phyloP scores from a whole-genome alignment of 1,139 yeast species.

The Kodamaea derodonti region DNA sequence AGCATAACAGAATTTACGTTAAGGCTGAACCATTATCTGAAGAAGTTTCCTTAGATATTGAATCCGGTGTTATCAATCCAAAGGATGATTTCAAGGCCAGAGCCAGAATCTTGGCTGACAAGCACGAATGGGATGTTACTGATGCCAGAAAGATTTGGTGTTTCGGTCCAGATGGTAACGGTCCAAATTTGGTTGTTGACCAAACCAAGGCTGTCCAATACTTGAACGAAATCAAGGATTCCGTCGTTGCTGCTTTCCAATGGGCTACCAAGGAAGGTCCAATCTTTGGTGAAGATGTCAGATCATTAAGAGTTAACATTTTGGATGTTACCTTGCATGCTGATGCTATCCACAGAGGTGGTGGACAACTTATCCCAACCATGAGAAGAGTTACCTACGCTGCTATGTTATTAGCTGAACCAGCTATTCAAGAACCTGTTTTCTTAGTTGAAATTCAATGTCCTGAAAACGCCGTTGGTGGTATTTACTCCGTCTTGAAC shows the following conservation, averaged over 20 bases:
- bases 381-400: slow-evolving; percentile 99
- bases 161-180: slow-evolving; percentile 99
- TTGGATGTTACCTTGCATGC: slow-evolving; percentile 99
- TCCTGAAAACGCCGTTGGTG: slow-evolving; percentile 99
- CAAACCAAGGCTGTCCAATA: slow-evolving; percentile 99
- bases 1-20: slow-evolving; percentile 99
- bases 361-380: slow-evolving; percentile 99
- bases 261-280: slow-evolving; percentile 99
- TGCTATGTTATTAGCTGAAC: slow-evolving; percentile 95
- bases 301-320: slow-evolving; percentile 96
- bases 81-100: slow-evolving; percentile 99
- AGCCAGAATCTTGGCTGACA: slow-evolving; percentile 99
- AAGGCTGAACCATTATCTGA: slow-evolving; percentile 96
- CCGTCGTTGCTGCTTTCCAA: slow-evolving; percentile 99
- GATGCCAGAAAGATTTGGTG: slow-evolving; percentile 99
- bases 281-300: slow-evolving; percentile 90
- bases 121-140: slow-evolving; percentile 98
- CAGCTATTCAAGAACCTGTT: slow-evolving; percentile 99
- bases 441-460: slow-evolving; percentile 99
- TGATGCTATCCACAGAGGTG: slow-evolving; percentile 99
- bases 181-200: slow-evolving; percentile 98
- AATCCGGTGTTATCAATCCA: slow-evolving; percentile 86
- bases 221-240: slow-evolving; percentile 98
- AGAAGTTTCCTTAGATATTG: slow-evolving; percentile 91
- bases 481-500: slow-evolving; percentile 99